A percentile compares a stretch with the other conserved stretches of the same genome.
These are phyloP conservation scores for Dimocarpus longan DNA, from an alignment of 345 rosid genomes.

Conservation along the genomic window DNA sequence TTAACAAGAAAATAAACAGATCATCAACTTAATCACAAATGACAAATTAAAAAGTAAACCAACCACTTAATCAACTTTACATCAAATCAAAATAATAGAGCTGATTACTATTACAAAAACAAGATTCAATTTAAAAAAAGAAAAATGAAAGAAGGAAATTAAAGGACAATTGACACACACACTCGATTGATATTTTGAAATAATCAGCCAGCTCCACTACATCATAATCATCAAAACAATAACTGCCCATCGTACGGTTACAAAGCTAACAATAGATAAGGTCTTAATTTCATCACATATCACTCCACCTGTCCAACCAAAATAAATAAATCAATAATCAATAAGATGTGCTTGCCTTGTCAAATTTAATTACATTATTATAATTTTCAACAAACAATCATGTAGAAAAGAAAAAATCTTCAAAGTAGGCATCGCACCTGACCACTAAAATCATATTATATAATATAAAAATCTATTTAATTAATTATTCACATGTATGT, in stretches of 20 bases:
- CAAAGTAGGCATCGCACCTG: no score
- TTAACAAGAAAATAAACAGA: not conserved
- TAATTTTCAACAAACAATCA: no score
- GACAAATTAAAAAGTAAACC: not conserved
- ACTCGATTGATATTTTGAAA: not conserved
- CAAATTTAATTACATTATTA: not conserved
- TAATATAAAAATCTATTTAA: no score
- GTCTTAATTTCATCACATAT: not conserved
- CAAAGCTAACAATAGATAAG: not conserved
- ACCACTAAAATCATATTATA: no score
- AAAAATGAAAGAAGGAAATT: no score
- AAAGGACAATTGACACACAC: not conserved
- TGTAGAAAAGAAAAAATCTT: no score
- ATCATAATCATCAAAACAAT: not conserved
- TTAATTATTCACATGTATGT: no score
- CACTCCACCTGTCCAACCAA: constrained; percentile 21
- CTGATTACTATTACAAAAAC: not conserved
- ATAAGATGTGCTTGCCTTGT: not conserved
- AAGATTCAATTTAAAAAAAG: not conserved
- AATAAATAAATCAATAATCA: not conserved
- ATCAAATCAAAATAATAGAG: not conserved
- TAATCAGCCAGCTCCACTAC: not conserved
- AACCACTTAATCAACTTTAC: not conserved
- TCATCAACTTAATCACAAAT: not conserved
- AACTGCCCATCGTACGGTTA: not conserved